Percentiles rank a stretch among this genome's conserved stretches.
These are phyloP conservation scores for Diaporthe sp. DNA, from an alignment of 2,329 filamentous ascomycete species.

Conservation along the genomic window DNA sequence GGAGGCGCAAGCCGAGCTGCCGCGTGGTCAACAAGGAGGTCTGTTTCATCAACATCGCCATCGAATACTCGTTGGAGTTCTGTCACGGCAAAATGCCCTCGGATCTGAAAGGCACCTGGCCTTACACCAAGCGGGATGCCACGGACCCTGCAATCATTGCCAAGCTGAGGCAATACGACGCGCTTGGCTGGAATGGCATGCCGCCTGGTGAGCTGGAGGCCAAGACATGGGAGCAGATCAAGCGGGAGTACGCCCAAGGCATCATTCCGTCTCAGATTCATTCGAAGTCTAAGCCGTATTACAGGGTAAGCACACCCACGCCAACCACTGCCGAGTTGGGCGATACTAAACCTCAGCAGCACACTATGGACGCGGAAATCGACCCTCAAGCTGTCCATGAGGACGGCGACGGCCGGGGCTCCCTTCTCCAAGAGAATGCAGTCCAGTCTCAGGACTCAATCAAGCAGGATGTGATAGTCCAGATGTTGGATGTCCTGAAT, in stretches of 20 bases:
- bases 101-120: not conserved
- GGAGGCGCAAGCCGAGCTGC: not conserved
- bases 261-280: not conserved
- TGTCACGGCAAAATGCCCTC: not conserved
- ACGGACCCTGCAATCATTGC: accelerated
- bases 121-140: conserved; percentile 1
- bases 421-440: not conserved
- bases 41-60: not conserved
- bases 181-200: not conserved
- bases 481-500: not conserved
- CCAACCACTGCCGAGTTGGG: not conserved
- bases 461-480: not conserved
- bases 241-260: not conserved
- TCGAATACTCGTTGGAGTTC: not conserved
- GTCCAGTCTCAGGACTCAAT: not conserved
- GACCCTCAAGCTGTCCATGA: not conserved
- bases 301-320: not conserved
- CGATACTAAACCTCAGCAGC: not conserved
- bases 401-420: not conserved
- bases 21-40: not conserved
- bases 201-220: not conserved
- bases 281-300: accelerated
- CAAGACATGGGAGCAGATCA: conserved; percentile 9
- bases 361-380: not conserved
- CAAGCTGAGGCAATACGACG: not conserved